Base-by-base conservation (phyloP, 768 basidiomycete genomes). In the Pleurotus citrinopileatus region DNA sequence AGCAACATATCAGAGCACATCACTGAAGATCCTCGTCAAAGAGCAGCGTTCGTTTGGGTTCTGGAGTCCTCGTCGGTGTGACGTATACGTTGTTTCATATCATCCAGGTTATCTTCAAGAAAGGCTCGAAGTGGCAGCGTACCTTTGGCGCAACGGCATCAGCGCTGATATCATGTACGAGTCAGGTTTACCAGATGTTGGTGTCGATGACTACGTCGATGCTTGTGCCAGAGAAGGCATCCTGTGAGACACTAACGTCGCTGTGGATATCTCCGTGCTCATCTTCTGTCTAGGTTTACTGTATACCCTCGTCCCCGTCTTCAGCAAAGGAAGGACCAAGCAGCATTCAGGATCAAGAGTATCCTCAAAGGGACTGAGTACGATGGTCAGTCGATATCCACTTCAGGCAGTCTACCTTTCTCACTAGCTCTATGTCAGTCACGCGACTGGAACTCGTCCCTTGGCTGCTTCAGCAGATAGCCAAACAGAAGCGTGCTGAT, bases 131-230 rank as follows among this genome's bases (percentile, higher is more conserved):
- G 79, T 91, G 1, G 87, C 83, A 10, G 73, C 89, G 0, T 79
- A 86, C 46, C 70, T 94, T 28, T 94, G 91, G 91, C 78, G 83
- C 61, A 76, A 91, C 60, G 83, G 82, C 47, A 92, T 93, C 64
- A 91, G 89, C 59, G 86, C 90, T 0, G 91, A 94, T 67, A 72
- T 94, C 52, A 91, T 93, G 87, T 94, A 94, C 61, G 91, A 94
- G 56, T 78, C 81, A 2, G 86, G 82, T 10, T 64, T 92, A 36
- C 72, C 74, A 4, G 84, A 85, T 52, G 65, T 71, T 3, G 85
- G 86, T 45, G 79, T 82, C 54, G 86, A 89, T 68, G 82, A 78
- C 50, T 76, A 86, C 59, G 67, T 82, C 20, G 89, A 88, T 43
- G 68, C 79, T 22, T 93, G 91, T 62, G 71, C 71, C n/a, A 71